Evolutionary conservation across 352 stramenopile species (phyloP), one percentile per base, ranked within the genome.

Genomic region (Lagenidium giganteum): DNA sequence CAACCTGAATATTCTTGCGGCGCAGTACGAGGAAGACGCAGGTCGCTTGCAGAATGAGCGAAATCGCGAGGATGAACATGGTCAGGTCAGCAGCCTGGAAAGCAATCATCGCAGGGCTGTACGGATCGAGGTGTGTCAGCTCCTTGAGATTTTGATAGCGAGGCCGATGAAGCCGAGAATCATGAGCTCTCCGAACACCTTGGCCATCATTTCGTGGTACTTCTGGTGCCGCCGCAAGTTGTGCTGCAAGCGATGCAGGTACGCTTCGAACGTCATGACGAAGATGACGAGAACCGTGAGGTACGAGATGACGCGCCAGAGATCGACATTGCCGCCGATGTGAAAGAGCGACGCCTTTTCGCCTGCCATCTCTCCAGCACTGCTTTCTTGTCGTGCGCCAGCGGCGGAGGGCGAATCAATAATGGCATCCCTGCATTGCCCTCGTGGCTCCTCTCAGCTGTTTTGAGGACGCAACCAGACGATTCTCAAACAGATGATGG

Each of bases 201-300:
- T 80, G 4, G 53, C 58, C 14, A 77, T 40, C 58, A 80, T 80
- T 22, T 77, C 55, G 30, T 70, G 36, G 36, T 75, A 80, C 52
- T 76, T 80, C 23, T 59, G 62, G 32, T 64, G 70, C 18, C 36
- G 53, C 3, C 47, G 33, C 18, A 77, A 41, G 33, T 68, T 57
- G 37, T 72, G 55, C 24, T 80, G 55, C 5, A 80, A 39, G 14
- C 48, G 33, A 23, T 80, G 65, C 34, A 80, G 55, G 16, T 22
- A 30, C 3, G 34, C 35, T 29, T 80, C 68, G 11, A 80, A 60
- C 16, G 61, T 6, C 3, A 77, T 47, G 3, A 80, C 44, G 42
- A 35, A 67, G 17, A 65, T 42, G 0, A 66, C 68, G 18, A 80
- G 51, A 24, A 77, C 38, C 30, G 49, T 70, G 29, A 80, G 43